Evolutionary conservation across 2,329 filamentous ascomycete genomes (phyloP).

Genomic region (Epichloe amarillans): DNA sequence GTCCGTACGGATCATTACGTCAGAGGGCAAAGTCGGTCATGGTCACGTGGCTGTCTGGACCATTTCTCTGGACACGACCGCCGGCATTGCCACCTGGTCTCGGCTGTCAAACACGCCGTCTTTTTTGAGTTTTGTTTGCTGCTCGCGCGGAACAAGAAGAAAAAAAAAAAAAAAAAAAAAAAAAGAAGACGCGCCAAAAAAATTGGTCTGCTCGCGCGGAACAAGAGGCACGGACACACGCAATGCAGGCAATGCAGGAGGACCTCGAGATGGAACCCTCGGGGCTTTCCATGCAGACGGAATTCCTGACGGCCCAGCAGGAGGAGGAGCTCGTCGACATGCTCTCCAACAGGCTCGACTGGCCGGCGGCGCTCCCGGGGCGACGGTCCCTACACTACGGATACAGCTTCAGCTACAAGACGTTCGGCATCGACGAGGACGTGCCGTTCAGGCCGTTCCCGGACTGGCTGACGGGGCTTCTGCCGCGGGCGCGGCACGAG

Average conservation of each 20-base stretch:
- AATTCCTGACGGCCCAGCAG: conserved; percentile 33
- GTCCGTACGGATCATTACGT: too few relatives aligned
- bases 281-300: conserved; percentile 29
- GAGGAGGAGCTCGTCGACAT: conserved; percentile 27
- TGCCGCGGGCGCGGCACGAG: conserved; percentile 33
- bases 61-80: too few relatives aligned
- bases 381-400: conserved; percentile 30
- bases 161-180: accelerated
- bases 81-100: too few relatives aligned
- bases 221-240: neutral
- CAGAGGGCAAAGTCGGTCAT: neutral
- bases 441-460: conserved; percentile 37
- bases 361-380: conserved; percentile 3
- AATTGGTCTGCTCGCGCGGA: too few relatives aligned
- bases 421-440: conserved; percentile 34
- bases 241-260: conserved; percentile 13
- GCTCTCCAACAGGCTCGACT: conserved; percentile 2
- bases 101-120: too few relatives aligned
- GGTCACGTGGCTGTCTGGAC: neutral
- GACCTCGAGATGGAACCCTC: conserved; percentile 15
- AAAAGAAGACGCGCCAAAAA: too few relatives aligned
- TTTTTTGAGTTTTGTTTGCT: too few relatives aligned
- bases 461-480: conserved; percentile 33
- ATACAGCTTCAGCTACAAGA: conserved; percentile 45
- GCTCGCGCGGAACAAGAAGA: too few relatives aligned